phyloP scores from a whole-genome alignment of 768 basidiomycete species.

The Rhizopogon roseolus region DNA sequence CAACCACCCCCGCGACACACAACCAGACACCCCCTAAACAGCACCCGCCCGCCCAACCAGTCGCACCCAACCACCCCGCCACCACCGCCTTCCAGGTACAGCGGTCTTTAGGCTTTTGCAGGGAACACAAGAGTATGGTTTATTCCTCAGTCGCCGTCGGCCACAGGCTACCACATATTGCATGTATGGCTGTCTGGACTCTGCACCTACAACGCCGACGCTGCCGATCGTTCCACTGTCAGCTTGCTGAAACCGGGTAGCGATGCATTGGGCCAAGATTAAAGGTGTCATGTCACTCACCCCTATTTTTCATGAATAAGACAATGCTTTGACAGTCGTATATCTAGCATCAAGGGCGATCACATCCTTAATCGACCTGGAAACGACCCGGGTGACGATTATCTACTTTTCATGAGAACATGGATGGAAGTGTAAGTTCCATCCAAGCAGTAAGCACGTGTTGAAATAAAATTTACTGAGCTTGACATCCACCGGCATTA shows the following conservation, averaged over 20 bases:
- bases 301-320: constrained; percentile 20
- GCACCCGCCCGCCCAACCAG: no score
- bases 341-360: constrained; percentile 28
- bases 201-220: constrained; percentile 22
- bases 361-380: constrained; percentile 36
- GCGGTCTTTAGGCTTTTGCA: constrained; percentile 28
- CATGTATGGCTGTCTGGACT: background rate
- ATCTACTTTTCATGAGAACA: constrained; percentile 48
- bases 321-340: constrained; percentile 57
- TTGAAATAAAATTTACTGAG: constrained; percentile 1
- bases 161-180: constrained; percentile 1
- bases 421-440: constrained; percentile 55
- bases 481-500: background rate
- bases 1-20: no score
- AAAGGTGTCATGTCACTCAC: background rate
- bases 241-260: constrained; percentile 47
- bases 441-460: background rate
- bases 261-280: constrained; percentile 52
- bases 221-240: constrained; percentile 33
- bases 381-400: constrained; percentile 32
- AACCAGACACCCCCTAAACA: no score
- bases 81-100: no score
- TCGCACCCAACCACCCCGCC: no score
- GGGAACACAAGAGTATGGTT: constrained; percentile 51
- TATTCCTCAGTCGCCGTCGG: constrained; percentile 26